Evolutionary conservation across 1,284 basidiomycete genomes (phyloP).

Genomic region (Schizophyllum amplum): DNA sequence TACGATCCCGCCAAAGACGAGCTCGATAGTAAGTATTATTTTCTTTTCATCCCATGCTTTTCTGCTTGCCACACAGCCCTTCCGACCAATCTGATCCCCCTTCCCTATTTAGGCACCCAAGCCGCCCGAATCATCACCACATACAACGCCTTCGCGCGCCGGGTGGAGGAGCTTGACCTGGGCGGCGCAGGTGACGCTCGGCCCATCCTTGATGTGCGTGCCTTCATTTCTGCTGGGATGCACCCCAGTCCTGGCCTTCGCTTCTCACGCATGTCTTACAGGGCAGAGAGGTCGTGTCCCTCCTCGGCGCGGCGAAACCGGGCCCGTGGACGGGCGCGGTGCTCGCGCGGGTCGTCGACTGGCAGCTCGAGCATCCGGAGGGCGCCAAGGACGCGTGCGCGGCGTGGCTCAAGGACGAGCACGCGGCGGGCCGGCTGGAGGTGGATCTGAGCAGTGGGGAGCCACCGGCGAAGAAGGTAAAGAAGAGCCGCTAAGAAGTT

Average conservation of each 20-base stretch:
- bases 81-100: too few species aligned
- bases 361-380: constrained; percentile 75
- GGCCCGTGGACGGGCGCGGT: constrained; percentile 66
- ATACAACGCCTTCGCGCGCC: constrained; percentile 60
- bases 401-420: constrained; percentile 57
- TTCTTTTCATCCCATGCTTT: constrained; percentile 3
- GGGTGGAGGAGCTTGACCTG: constrained; percentile 58
- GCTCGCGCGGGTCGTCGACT: constrained; percentile 61
- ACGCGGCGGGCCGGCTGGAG: constrained; percentile 35
- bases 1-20: constrained; percentile 36
- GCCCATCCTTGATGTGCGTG: constrained; percentile 71
- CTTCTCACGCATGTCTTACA: constrained; percentile 24
- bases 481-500: constrained; percentile 25
- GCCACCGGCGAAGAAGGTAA: constrained; percentile 36
- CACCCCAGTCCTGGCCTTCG: constrained; percentile 1
- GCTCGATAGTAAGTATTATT: constrained; percentile 38
- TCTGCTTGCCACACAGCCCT: background rate
- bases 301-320: constrained; percentile 47
- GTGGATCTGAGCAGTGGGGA: constrained; percentile 20
- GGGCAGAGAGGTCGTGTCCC: constrained; percentile 62
- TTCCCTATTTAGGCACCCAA: constrained; percentile 36
- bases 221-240: background rate
- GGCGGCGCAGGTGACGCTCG: constrained; percentile 55
- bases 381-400: constrained; percentile 59
- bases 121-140: constrained; percentile 41